These are phyloP conservation scores for Metschnikowia matae DNA, from an alignment of 805 yeast species.

Conservation along the genomic window DNA sequence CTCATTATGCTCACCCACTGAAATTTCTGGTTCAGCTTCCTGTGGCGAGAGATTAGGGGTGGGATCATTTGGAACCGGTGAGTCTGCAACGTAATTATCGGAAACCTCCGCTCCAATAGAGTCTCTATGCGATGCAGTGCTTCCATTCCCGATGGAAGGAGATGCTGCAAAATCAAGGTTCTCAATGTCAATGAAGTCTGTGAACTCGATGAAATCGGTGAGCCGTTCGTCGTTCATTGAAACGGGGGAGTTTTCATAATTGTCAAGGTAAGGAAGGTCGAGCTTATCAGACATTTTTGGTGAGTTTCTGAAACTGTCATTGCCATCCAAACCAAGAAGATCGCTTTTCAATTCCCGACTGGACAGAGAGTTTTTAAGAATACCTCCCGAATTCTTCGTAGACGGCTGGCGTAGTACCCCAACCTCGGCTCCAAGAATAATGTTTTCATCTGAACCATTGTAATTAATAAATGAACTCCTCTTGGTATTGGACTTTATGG, in stretches of 20 bases:
- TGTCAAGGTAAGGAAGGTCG: neutral
- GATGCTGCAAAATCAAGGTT: slow-evolving; percentile 26
- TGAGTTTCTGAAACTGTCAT: neutral
- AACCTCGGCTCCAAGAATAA: slow-evolving; percentile 25
- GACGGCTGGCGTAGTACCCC: slow-evolving; percentile 16
- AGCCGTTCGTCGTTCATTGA: slow-evolving; percentile 14
- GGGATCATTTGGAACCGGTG: neutral
- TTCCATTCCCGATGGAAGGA: slow-evolving; percentile 1
- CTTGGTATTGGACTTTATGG: slow-evolving; percentile 37
- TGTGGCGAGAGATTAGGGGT: neutral
- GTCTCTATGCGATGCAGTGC: neutral
- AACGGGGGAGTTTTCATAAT: neutral
- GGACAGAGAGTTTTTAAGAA: slow-evolving; percentile 34
- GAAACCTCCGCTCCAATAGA: neutral
- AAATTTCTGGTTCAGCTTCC: neutral
- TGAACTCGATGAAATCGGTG: slow-evolving; percentile 37
- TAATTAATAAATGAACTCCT: slow-evolving; percentile 39
- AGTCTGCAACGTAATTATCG: neutral
- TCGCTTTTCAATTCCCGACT: slow-evolving; percentile 18
- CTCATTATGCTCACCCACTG: neutral
- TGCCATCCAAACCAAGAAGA: slow-evolving; percentile 9
- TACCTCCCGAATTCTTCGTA: slow-evolving; percentile 34
- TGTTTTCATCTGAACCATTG: slow-evolving; percentile 39
- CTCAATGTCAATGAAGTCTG: slow-evolving; percentile 39
- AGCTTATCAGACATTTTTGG: neutral